A percentile compares a stretch with the other conserved stretches of the same genome.
phyloP scores from a whole-genome alignment of 352 stramenopile genomes.

The Pythium utonaiense region DNA sequence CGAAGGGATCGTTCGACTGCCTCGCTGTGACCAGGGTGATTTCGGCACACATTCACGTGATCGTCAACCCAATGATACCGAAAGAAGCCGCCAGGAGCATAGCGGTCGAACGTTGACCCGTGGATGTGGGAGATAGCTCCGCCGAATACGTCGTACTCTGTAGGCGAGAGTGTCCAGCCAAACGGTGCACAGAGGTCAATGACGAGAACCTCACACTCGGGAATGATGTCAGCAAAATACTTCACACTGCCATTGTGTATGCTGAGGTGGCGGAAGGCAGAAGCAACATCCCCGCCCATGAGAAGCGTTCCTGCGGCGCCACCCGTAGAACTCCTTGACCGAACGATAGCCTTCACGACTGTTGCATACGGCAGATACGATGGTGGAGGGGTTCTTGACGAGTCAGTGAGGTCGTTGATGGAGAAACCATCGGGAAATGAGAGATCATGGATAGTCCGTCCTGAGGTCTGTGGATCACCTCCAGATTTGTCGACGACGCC shows the following conservation, averaged over 20 bases:
- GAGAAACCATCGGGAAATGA: constrained; percentile 8
- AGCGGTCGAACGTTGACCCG: background rate
- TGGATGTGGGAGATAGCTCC: constrained; percentile 20
- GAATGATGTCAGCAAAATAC: constrained; percentile 5
- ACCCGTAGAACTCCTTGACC: background rate
- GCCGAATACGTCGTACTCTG: constrained; percentile 11
- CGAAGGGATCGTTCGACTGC: no score
- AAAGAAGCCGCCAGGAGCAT: background rate
- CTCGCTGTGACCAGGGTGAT: no score
- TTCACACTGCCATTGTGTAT: constrained; percentile 10
- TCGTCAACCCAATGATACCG: constrained; percentile 27
- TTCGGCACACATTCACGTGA: constrained; percentile 19
- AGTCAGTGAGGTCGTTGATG: constrained; percentile 12
- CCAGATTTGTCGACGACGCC: constrained; percentile 23
- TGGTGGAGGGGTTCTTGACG: background rate
- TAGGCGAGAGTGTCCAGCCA: constrained; percentile 16
- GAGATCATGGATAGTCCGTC: constrained; percentile 18
- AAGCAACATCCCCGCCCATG: constrained; percentile 12
- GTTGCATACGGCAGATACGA: constrained; percentile 3
- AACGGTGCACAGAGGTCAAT: constrained; percentile 16
- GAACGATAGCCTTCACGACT: constrained; percentile 5
- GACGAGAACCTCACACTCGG: constrained; percentile 7
- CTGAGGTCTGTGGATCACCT: background rate
- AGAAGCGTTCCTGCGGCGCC: background rate
- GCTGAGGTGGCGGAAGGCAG: constrained; percentile 12